A percentile compares a stretch with the other conserved stretches of the same genome.
These are phyloP conservation scores for Vigna reflexopilosa DNA, from an alignment of 306 rosid genomes.

Conservation along the genomic window DNA sequence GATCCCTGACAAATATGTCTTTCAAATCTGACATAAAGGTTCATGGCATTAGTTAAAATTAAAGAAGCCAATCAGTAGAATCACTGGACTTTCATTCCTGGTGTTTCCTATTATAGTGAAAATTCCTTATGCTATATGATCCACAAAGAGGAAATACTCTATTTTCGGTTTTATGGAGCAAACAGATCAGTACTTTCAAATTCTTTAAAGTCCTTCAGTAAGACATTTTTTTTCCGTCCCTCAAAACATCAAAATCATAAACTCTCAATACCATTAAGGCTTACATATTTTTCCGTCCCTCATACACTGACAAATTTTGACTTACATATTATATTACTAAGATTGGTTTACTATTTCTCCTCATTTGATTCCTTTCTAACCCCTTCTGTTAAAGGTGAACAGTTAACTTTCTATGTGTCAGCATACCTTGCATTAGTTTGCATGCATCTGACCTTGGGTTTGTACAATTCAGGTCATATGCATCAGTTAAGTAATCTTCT, in stretches of 20 bases:
- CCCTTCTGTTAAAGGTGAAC: neutral
- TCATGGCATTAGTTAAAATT: neutral
- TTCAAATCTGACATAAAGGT: neutral
- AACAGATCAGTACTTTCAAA: neutral
- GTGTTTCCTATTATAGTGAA: neutral
- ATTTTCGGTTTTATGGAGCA: neutral
- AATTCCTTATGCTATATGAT: neutral
- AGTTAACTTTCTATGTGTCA: neutral
- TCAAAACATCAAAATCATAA: too few species aligned
- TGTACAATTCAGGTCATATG: neutral
- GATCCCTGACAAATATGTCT: constrained; percentile 18
- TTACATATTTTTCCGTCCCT: too few species aligned
- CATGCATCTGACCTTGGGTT: neutral
- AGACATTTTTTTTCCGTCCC: neutral
- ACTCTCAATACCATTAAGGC: neutral
- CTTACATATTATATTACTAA: neutral
- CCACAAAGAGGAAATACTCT: neutral
- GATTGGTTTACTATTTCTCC: neutral
- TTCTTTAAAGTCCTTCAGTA: neutral
- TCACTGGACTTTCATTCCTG: neutral
- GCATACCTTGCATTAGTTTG: constrained; percentile 11
- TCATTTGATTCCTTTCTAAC: constrained; percentile 20
- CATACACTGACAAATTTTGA: neutral
- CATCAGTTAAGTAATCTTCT: neutral
- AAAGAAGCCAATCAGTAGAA: neutral